Conservation (phyloP, 129 eudicot species). For the Logfia minima region DNA sequence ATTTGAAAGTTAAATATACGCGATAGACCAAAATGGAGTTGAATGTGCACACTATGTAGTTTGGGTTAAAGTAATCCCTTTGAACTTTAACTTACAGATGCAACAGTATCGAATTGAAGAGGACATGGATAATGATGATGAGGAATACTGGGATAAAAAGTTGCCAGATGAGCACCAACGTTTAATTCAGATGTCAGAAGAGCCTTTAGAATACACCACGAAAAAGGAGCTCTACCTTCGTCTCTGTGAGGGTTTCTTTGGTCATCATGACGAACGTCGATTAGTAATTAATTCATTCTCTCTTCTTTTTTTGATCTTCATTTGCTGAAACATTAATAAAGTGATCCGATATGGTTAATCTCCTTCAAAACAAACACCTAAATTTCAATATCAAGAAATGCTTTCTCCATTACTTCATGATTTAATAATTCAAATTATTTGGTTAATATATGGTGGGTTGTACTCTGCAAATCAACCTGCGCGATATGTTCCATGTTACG, state of each 20-base stretch:
- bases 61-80: no score
- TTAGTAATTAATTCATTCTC: neutral
- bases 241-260: conserved; percentile 22
- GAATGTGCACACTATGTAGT: no score
- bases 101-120: neutral
- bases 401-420: no score
- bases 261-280: neutral
- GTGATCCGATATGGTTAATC: neutral
- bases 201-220: neutral
- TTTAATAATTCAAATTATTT: no score
- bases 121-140: neutral
- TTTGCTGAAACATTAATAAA: neutral
- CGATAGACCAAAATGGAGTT: no score
- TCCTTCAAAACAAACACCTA: no score
- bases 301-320: neutral
- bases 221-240: conserved; percentile 15
- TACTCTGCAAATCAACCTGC: neutral
- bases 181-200: neutral
- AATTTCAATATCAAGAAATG: no score
- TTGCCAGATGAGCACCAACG: neutral
- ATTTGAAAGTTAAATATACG: no score
- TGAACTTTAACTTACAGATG: neutral
- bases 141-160: neutral
- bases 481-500: neutral
- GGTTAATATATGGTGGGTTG: neutral